Percentiles rank a stretch among this genome's conserved stretches.
phyloP scores from a whole-genome alignment of 2,329 filamentous ascomycete species.

The Phialemonium atrogriseum region DNA sequence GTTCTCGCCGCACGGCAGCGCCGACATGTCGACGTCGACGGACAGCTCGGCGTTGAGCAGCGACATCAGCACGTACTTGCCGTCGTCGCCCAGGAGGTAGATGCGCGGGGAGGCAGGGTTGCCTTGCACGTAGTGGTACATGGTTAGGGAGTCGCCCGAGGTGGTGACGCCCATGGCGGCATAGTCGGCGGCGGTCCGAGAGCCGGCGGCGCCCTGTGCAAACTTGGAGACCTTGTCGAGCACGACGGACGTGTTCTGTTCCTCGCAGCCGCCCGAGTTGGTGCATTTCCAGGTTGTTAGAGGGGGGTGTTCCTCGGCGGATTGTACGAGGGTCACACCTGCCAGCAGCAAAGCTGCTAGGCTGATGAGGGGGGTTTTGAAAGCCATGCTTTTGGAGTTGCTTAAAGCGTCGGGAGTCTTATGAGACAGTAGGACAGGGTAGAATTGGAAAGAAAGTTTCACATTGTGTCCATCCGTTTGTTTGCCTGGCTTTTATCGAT shows the following conservation, averaged over 20 bases:
- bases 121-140: slow-evolving; percentile 16
- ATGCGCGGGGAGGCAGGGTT: slow-evolving; percentile 30
- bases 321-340: slow-evolving; percentile 7
- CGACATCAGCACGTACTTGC: slow-evolving; percentile 47
- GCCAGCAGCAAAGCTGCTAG: slow-evolving; percentile 1
- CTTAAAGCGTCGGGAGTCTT: neutral
- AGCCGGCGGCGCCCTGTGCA: slow-evolving; percentile 23
- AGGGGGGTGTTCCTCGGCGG: slow-evolving; percentile 33
- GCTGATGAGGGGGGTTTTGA: slow-evolving; percentile 1
- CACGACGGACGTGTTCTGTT: slow-evolving; percentile 31
- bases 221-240: slow-evolving; percentile 29
- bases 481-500: too few species aligned
- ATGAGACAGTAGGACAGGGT: neutral
- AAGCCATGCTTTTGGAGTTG: slow-evolving; percentile 2
- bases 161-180: slow-evolving; percentile 16
- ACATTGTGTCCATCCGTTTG: too few species aligned
- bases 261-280: slow-evolving; percentile 30
- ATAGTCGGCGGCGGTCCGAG: slow-evolving; percentile 29
- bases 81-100: slow-evolving; percentile 42
- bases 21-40: slow-evolving; percentile 54
- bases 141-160: slow-evolving; percentile 15
- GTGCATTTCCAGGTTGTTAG: slow-evolving; percentile 36
- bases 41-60: slow-evolving; percentile 51
- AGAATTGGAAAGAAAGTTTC: too few species aligned
- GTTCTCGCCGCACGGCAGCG: slow-evolving; percentile 54